Percentiles rank a stretch among this genome's conserved stretches.
These are phyloP conservation scores for Cyphellophora attinorum DNA, from an alignment of 2,329 filamentous ascomycete genomes.

Conservation along the genomic window DNA sequence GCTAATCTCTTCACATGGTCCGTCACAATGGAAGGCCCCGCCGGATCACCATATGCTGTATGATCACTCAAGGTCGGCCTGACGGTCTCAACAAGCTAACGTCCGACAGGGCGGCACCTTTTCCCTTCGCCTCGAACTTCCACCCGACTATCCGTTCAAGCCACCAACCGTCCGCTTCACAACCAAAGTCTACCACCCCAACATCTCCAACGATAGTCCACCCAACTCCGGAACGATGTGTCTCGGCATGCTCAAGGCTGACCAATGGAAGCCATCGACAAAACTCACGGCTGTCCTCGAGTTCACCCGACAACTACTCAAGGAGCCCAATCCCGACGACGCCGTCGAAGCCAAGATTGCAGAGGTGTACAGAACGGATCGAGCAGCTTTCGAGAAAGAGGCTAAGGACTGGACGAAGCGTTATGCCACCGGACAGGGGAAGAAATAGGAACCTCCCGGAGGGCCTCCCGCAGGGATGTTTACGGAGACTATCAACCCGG, in stretches of 20 bases:
- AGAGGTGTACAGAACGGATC: slow-evolving; percentile 66
- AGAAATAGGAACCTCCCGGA: slow-evolving; percentile 20
- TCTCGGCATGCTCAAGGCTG: slow-evolving; percentile 68
- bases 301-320: slow-evolving; percentile 63
- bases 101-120: slow-evolving; percentile 57
- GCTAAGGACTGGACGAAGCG: slow-evolving; percentile 64
- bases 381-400: slow-evolving; percentile 61
- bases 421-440: slow-evolving; percentile 48
- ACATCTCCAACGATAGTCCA: slow-evolving; percentile 43
- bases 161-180: slow-evolving; percentile 68
- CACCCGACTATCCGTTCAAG: slow-evolving; percentile 82
- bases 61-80: slow-evolving; percentile 18
- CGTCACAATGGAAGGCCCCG: slow-evolving; percentile 56
- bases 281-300: slow-evolving; percentile 67
- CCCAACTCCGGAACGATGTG: slow-evolving; percentile 68
- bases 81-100: slow-evolving; percentile 1
- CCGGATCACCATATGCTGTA: slow-evolving; percentile 56
- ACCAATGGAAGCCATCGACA: slow-evolving; percentile 86
- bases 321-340: slow-evolving; percentile 77
- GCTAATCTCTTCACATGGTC: slow-evolving; percentile 60
- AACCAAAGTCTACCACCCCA: slow-evolving; percentile 93
- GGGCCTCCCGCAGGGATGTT: no score
- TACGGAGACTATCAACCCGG: no score
- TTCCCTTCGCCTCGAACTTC: slow-evolving; percentile 62
- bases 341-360: slow-evolving; percentile 80